Evolutionary conservation across 192 early-diverging fungal species (phyloP).

Genomic region (Diversispora eburnea): DNA sequence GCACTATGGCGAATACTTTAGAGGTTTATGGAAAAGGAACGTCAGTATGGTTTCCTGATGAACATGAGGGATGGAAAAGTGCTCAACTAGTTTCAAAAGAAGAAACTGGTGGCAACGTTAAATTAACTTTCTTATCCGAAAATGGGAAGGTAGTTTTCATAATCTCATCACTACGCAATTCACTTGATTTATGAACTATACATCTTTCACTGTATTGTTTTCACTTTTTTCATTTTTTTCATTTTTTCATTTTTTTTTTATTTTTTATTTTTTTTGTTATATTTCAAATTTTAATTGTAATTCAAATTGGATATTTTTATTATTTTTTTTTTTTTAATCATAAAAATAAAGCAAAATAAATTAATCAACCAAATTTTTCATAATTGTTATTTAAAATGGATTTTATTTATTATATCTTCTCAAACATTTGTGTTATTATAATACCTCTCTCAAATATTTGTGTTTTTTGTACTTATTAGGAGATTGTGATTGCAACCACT

Average conservation of each 20-base stretch:
- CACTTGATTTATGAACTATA: neutral
- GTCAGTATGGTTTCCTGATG: slow-evolving; percentile 86
- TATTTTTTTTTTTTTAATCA: no score
- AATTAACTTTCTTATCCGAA: slow-evolving; percentile 61
- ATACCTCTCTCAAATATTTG: neutral
- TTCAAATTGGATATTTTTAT: no score
- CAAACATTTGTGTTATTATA: no score
- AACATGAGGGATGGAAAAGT: slow-evolving; percentile 80
- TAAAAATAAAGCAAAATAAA: no score
- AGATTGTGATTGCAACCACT: slow-evolving; percentile 68
- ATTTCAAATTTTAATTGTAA: no score
- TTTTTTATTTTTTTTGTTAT: no score
- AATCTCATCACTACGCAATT: neutral
- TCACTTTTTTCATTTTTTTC: neutral
- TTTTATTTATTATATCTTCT: no score
- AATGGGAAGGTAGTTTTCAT: slow-evolving; percentile 47
- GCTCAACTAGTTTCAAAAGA: slow-evolving; percentile 57
- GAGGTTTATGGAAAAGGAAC: slow-evolving; percentile 71
- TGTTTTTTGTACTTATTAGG: slow-evolving; percentile 41
- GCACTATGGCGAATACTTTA: slow-evolving; percentile 33
- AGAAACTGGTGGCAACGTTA: slow-evolving; percentile 53
- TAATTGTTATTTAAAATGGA: no score
- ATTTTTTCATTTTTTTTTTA: neutral
- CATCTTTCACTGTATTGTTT: neutral
- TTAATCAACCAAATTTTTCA: no score